phyloP scores from a whole-genome alignment of 352 stramenopile genomes.

The Phytophthora tubulina region DNA sequence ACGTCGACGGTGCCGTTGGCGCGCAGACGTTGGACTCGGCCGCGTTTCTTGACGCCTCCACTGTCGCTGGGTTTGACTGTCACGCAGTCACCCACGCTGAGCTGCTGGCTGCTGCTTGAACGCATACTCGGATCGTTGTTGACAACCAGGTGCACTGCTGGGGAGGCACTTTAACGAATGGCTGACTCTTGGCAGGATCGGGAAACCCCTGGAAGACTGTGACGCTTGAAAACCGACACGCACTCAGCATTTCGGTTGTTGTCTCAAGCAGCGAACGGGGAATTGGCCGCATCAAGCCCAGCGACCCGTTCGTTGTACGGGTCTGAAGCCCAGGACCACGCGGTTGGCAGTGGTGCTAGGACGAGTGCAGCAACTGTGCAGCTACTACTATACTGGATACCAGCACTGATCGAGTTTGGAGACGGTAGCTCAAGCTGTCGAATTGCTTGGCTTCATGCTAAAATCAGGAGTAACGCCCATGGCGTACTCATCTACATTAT shows the following conservation, averaged over 20 bases:
- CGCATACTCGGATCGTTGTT: conserved; percentile 17
- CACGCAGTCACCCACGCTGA: conserved; percentile 41
- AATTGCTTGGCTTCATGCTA: too few species aligned
- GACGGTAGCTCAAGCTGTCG: too few species aligned
- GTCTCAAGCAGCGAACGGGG: background rate
- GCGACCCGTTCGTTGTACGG: too few species aligned
- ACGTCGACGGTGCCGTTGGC: conserved; percentile 61
- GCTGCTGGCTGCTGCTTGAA: conserved; percentile 23
- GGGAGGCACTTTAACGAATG: conserved; percentile 29
- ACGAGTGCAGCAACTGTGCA: too few species aligned
- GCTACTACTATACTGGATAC: too few species aligned
- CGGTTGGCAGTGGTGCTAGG: too few species aligned
- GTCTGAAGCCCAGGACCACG: too few species aligned
- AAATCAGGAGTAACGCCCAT: too few species aligned
- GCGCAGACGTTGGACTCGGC: conserved; percentile 55
- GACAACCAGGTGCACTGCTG: background rate
- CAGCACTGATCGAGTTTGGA: too few species aligned
- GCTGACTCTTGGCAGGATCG: conserved; percentile 29
- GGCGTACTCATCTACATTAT: too few species aligned
- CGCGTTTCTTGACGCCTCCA: conserved; percentile 30
- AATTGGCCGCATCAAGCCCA: background rate
- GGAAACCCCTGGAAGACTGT: conserved; percentile 14
- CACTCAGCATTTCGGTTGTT: background rate
- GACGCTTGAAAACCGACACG: conserved; percentile 13
- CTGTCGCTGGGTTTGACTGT: conserved; percentile 39